Evolutionary conservation across 345 rosid species (phyloP), one percentile per base, ranked within the genome.

Genomic region (Arabis hirsuta): DNA sequence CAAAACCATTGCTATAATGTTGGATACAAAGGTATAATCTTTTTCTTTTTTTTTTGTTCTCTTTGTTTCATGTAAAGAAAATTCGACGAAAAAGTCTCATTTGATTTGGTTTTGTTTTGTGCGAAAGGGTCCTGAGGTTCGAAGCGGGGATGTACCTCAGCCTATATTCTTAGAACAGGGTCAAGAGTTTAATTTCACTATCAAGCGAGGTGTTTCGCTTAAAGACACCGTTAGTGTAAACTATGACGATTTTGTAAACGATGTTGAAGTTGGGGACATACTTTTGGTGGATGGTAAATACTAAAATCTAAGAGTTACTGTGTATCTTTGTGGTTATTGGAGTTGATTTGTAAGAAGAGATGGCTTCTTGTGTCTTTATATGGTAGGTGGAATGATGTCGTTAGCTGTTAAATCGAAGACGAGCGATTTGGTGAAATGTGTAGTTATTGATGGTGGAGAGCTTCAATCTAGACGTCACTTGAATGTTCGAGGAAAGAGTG

Each of bases 321-420:
- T 34, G 8, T 42, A 3, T 55, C 3, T 62, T 55, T 55, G 47
- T 62, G 16, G 29, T 12, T 47, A 0, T 24, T 69, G 43, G 14
- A 61, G 64, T 19, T 34, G 8, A 2, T 1, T 54, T 45, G 52
- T 46, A 27, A 69, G 9, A 45, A 69, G 36, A 67, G 27, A 38
- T 45, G 44, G 11, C 7, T 52, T 67, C 3, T 65, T 48, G 44
- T 81, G 45, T 79, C 29, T 65, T 27, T 71, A 27, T 80, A 51
- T 32, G 36, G 9, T 65, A 93, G 98, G 97, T 88, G 98, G 97
- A 80, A 94, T 94, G 98, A 94, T 94, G 97, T 94, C 97, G 3
- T 67, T 94, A 55, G 89, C 85, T 77, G 98, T 94, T 73, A 91
- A 79, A 80, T 80, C 87, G 31, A 94, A 94, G 91, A 83, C 93